These are phyloP conservation scores for Cordyceps sp. DNA, from an alignment of 2,329 filamentous ascomycete genomes.

Conservation along the genomic window DNA sequence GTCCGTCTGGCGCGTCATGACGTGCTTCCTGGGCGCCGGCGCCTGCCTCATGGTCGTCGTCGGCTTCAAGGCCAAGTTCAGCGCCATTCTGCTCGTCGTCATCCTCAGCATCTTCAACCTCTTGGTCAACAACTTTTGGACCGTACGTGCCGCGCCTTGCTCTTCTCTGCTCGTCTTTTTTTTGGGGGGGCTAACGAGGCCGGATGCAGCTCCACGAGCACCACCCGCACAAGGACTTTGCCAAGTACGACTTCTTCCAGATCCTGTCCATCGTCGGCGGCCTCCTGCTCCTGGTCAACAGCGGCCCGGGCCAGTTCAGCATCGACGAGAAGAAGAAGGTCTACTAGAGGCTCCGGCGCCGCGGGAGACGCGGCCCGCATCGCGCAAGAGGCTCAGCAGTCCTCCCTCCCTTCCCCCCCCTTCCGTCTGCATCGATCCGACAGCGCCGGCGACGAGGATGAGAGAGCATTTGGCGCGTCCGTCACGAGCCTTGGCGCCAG, in stretches of 20 bases:
- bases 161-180: background rate
- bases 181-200: background rate
- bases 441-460: no score
- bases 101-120: constrained; percentile 95
- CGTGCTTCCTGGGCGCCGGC: constrained; percentile 70
- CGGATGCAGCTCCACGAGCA: constrained; percentile 67
- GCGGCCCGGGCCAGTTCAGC: constrained; percentile 91
- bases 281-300: constrained; percentile 92
- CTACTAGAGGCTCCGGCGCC: constrained; percentile 63
- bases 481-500: background rate
- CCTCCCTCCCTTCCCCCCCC: no score
- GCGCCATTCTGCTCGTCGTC: constrained; percentile 84
- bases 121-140: constrained; percentile 99
- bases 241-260: constrained; percentile 99
- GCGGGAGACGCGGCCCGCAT: no score
- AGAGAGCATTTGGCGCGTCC: background rate
- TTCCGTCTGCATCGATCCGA: no score
- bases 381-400: no score
- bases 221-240: constrained; percentile 99
- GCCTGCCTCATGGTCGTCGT: constrained; percentile 98
- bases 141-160: constrained; percentile 40
- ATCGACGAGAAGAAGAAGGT: constrained; percentile 99
- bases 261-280: constrained; percentile 96
- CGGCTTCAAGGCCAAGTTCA: constrained; percentile 99
- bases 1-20: constrained; percentile 73